Conservation (phyloP, 306 rosid genomes). For the Bauhinia variegata region DNA sequence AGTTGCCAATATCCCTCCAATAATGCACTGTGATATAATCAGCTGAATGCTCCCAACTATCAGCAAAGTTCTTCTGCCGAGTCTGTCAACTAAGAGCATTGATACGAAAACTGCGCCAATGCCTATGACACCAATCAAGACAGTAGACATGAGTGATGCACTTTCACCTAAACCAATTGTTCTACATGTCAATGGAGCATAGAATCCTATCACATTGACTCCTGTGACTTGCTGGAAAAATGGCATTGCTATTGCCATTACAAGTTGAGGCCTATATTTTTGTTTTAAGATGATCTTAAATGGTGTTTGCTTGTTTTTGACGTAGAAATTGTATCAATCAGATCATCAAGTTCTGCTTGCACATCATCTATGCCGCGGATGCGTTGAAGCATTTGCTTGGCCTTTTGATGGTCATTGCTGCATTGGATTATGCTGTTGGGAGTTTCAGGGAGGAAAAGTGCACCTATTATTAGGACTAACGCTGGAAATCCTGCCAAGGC, state of each 20-base stretch:
- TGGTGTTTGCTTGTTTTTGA: conserved; percentile 52
- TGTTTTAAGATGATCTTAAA: conserved; percentile 51
- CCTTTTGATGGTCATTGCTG: conserved; percentile 45
- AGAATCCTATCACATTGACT: conserved; percentile 66
- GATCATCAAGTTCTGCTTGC: conserved; percentile 58
- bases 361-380: conserved; percentile 52
- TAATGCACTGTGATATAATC: conserved; percentile 52
- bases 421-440: conserved; percentile 82
- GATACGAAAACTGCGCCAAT: conserved; percentile 56
- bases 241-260: conserved; percentile 66
- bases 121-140: conserved; percentile 53
- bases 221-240: conserved; percentile 75
- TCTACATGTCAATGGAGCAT: conserved; percentile 56
- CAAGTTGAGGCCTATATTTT: conserved; percentile 66
- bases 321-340: conserved; percentile 45
- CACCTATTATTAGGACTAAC: conserved; percentile 59
- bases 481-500: conserved; percentile 77
- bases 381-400: conserved; percentile 53
- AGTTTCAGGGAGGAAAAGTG: conserved; percentile 85
- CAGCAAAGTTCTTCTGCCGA: conserved; percentile 63
- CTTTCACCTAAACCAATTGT: conserved; percentile 68
- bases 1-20: conserved; percentile 54
- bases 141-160: conserved; percentile 55
- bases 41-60: conserved; percentile 62
- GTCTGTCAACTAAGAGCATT: conserved; percentile 68